phyloP scores from a whole-genome alignment of 1,284 basidiomycete species.

The Tilletia horrida region DNA sequence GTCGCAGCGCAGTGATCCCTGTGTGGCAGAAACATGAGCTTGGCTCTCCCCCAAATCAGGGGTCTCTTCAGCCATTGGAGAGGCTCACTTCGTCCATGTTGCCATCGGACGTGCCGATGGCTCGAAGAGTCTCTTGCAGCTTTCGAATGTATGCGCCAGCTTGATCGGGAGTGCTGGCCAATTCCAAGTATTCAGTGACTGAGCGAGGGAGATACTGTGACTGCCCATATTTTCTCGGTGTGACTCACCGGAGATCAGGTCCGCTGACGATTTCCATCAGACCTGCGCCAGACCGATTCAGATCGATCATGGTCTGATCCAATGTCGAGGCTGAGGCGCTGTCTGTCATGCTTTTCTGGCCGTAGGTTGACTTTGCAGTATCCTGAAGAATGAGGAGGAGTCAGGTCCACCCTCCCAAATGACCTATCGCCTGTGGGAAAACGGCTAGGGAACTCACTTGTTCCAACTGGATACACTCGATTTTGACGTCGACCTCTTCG shows the following conservation, averaged over 20 bases:
- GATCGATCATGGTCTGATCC: conserved; percentile 65
- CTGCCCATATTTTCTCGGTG: no score
- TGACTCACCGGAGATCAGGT: conserved; percentile 71
- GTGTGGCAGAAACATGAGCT: background rate
- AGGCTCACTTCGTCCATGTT: conserved; percentile 91
- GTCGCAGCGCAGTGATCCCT: conserved; percentile 71
- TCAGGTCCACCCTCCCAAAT: background rate
- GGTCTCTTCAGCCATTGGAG: no score
- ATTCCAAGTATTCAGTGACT: background rate
- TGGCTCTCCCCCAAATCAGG: no score
- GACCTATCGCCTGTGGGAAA: background rate
- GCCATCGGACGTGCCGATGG: conserved; percentile 83
- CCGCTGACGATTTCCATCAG: conserved; percentile 95
- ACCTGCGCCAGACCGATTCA: conserved; percentile 83
- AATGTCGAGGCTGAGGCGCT: conserved; percentile 52
- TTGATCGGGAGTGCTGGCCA: conserved; percentile 70
- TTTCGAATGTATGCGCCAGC: conserved; percentile 82
- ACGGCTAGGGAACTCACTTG: conserved; percentile 65
- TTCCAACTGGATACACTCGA: conserved; percentile 92
- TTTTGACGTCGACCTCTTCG: conserved; percentile 63
- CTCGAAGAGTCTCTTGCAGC: conserved; percentile 75
- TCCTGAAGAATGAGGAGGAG: conserved; percentile 58
- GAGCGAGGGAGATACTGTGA: background rate
- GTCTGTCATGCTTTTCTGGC: conserved; percentile 23
- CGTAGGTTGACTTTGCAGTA: conserved; percentile 81